Evolutionary conservation across 2,329 filamentous ascomycete genomes (phyloP).

Genomic region (Claviceps capensis): DNA sequence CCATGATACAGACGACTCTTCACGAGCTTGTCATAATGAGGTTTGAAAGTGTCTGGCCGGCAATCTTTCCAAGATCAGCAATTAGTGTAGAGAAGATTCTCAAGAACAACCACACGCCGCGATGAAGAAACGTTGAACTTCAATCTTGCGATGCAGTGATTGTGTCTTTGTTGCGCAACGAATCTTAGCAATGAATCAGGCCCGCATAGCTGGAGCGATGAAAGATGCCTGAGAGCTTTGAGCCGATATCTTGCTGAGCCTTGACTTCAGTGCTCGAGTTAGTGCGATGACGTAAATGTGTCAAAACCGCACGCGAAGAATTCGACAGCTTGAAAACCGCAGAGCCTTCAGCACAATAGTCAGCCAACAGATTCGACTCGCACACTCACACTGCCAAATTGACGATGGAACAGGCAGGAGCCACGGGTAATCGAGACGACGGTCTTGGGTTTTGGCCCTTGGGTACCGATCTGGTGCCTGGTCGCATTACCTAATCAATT

Average conservation of each 20-base stretch:
- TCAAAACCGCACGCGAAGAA: neutral
- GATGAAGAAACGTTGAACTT: neutral
- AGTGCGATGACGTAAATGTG: neutral
- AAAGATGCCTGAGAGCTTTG: neutral
- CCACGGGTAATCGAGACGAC: neutral
- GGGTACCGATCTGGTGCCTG: conserved; percentile 6
- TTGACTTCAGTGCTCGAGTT: neutral
- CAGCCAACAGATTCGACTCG: conserved; percentile 1
- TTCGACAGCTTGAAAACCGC: neutral
- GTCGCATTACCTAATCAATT: conserved; percentile 4
- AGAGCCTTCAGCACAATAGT: neutral
- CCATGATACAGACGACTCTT: conserved; percentile 15
- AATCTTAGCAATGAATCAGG: neutral
- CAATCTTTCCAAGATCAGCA: neutral
- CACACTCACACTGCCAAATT: conserved; percentile 1
- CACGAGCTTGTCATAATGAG: conserved; percentile 5
- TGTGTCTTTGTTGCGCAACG: neutral
- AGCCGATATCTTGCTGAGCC: neutral
- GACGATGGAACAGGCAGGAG: conserved; percentile 1
- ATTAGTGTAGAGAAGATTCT: neutral
- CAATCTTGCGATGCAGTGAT: neutral
- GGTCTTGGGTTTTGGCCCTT: conserved; percentile 3
- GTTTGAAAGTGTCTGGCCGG: neutral
- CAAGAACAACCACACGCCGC: neutral
- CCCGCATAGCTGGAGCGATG: neutral